Evolutionary conservation across 164 flowering plant genomes (phyloP), one percentile per base, ranked within the genome.

Genomic region (Piper longum): DNA sequence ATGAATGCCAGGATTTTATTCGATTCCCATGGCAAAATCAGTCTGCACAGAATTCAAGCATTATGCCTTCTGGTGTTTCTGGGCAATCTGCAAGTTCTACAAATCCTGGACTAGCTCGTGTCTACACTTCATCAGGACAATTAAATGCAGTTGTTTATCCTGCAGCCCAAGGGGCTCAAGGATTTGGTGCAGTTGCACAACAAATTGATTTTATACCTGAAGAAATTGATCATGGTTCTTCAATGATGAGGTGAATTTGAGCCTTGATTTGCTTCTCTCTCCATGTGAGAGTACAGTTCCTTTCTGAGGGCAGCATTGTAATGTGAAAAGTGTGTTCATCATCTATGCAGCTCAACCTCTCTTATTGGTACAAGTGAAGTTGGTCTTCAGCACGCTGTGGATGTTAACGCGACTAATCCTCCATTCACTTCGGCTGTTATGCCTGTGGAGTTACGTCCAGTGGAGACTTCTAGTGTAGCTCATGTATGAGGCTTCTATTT

Each of bases 11-110:
- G 99, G 99, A 89, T 74, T 95, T 95, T 80, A 90, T 83, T 68
- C 75, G 91, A 66, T 80, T 85, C 70, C 96, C 99, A 17, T 86
- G 87, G 95, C 96, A 91, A 80, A 91, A 83, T 72, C 95, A 87
- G 65, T 72, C 98, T 59, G 77, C 72, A 67, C 91, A 83, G 73
- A 80, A 71, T 67, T 75, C 91, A 66, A 81, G 75, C 73, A 69
- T 83, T 43, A 5, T 70, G 58, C 72, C 89, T 62, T 70, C 81
- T 72, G 82, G 80, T 65, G 69, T 78, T 60, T 68, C 85, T 60
- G 72, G 76, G 60, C 63, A 85, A 59, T 70, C 89, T 67, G 77
- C 72, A 44, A 76, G 76, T 71, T 72, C 78, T 67, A 67, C 58
- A 65, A 71, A 71, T 69, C 62, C 75, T 71, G 78, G 78, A 44